A percentile compares a stretch with the other conserved stretches of the same genome.
Evolutionary conservation across 75 land plant species (phyloP).

Genomic region (Pinus tabuliformis): DNA sequence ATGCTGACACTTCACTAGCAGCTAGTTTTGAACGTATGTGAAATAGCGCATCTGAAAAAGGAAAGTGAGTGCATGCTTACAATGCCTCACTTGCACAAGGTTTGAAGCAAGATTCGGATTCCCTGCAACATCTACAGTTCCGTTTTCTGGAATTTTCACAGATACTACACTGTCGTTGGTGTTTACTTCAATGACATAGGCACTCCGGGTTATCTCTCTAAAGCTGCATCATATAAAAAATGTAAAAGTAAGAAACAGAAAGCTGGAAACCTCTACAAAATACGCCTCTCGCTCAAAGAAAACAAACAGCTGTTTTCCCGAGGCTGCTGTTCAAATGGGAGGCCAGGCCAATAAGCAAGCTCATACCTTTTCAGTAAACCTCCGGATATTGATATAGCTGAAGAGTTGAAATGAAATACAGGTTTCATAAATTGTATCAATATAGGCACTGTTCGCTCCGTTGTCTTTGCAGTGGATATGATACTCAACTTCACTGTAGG

Average conservation of each 20-base stretch:
- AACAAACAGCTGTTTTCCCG: not conserved
- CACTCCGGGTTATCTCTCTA: slow-evolving; percentile 37
- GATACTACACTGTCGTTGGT: slow-evolving; percentile 29
- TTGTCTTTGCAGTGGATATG: slow-evolving; percentile 47
- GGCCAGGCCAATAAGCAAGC: not conserved
- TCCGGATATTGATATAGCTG: slow-evolving; percentile 49
- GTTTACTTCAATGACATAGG: slow-evolving; percentile 43
- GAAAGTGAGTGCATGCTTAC: slow-evolving; percentile 38
- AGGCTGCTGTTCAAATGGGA: not conserved
- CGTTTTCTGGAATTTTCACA: slow-evolving; percentile 62
- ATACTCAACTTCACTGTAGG: slow-evolving; percentile 66
- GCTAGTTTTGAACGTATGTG: no score
- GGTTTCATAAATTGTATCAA: slow-evolving; percentile 67
- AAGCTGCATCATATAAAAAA: slow-evolving; percentile 42
- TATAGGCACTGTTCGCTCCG: slow-evolving; percentile 36
- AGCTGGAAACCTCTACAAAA: not conserved
- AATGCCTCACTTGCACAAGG: slow-evolving; percentile 65
- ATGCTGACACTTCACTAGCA: no score
- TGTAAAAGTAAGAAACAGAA: not conserved
- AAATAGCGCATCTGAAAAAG: not conserved
- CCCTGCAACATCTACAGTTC: slow-evolving; percentile 67
- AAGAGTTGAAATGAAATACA: slow-evolving; percentile 71
- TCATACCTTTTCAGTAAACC: slow-evolving; percentile 62
- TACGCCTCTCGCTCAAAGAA: not conserved
- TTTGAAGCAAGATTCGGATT: slow-evolving; percentile 70